These are phyloP conservation scores for Crithidia sp. DNA, from an alignment of 208 protist species.

Conservation along the genomic window DNA sequence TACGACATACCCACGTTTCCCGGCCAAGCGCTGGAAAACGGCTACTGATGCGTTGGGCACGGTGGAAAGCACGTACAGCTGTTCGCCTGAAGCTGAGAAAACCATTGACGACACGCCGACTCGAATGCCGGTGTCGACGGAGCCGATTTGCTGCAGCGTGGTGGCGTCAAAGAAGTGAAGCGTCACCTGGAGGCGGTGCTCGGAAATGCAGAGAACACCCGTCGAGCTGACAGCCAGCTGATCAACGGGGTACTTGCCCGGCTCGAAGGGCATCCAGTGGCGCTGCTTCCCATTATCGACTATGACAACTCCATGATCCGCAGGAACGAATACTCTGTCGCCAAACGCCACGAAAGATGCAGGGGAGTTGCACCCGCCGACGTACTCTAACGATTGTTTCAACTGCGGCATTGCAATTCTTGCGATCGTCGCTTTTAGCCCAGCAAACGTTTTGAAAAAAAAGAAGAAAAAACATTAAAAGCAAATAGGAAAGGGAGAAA, in stretches of 20 bases:
- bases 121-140: conserved; percentile 49
- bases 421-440: neutral
- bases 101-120: conserved; percentile 50
- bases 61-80: conserved; percentile 58
- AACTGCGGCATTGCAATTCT: neutral
- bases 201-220: conserved; percentile 59
- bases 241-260: conserved; percentile 57
- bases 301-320: conserved; percentile 50
- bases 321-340: conserved; percentile 45
- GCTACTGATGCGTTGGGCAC: conserved; percentile 41
- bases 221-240: conserved; percentile 39
- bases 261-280: conserved; percentile 55
- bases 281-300: conserved; percentile 25
- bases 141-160: conserved; percentile 39
- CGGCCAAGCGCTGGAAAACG: conserved; percentile 31
- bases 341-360: conserved; percentile 31
- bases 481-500: too few species aligned
- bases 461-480: neutral
- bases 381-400: conserved; percentile 10
- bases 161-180: conserved; percentile 66
- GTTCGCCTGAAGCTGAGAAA: conserved; percentile 58
- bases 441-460: neutral
- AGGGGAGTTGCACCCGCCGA: conserved; percentile 47
- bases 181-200: conserved; percentile 53
- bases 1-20: conserved; percentile 20